Conservation (phyloP, 2,329 filamentous ascomycete species). For the Penicillium sp. region DNA sequence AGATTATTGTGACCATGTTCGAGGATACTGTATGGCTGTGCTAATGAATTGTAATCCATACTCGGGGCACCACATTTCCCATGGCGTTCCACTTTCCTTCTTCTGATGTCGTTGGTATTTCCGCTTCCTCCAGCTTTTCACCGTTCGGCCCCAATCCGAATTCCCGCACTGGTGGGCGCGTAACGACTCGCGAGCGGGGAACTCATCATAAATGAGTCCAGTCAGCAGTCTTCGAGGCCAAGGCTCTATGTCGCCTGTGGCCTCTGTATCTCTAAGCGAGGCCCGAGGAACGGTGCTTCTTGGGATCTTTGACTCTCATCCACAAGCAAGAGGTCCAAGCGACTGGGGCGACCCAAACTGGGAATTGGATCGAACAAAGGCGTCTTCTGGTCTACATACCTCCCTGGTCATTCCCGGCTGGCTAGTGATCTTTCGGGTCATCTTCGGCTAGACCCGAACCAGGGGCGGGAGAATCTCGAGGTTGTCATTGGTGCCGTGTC, state of each 20-base stretch:
- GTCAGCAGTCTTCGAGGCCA: not conserved
- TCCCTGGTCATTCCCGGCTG: not conserved
- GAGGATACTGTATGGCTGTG: too few relatives aligned
- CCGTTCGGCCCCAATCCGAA: not conserved
- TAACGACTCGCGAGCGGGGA: not conserved
- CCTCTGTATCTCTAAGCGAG: not conserved
- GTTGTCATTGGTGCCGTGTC: not conserved
- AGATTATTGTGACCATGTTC: too few relatives aligned
- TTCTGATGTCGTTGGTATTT: not conserved
- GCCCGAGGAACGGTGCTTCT: not conserved
- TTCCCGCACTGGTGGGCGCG: not conserved
- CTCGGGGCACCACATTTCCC: not conserved
- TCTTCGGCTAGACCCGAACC: constrained; percentile 9
- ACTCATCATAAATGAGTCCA: not conserved
- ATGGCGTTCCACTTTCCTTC: not conserved
- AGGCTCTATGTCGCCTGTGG: not conserved
- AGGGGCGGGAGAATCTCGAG: constrained; percentile 1
- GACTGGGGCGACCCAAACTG: not conserved
- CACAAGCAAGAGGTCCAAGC: not conserved
- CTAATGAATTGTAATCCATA: too few relatives aligned
- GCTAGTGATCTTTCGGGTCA: not conserved
- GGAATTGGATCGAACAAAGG: not conserved
- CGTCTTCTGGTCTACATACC: not conserved
- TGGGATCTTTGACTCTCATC: not conserved
- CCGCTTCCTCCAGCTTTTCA: not conserved